Evolutionary conservation across 176 grass and related monocot genomes (phyloP).

Genomic region (Microstegium vimineum): DNA sequence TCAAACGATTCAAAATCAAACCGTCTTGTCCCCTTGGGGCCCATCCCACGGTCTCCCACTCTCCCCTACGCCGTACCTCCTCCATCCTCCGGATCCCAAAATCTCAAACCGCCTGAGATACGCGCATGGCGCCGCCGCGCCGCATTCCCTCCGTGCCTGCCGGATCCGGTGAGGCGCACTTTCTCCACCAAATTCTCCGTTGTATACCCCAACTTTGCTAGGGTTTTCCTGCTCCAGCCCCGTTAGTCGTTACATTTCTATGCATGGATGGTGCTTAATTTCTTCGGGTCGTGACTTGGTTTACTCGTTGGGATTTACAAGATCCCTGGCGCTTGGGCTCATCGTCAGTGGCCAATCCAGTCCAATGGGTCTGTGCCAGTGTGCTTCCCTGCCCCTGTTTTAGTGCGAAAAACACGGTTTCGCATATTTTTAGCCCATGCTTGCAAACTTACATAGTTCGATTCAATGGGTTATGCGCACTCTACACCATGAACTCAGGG

Average conservation of each 20-base stretch:
- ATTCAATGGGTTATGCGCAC: background rate
- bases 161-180: slow-evolving; percentile 15
- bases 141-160: background rate
- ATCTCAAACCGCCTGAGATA: background rate
- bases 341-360: background rate
- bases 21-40: no score
- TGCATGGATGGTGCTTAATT: background rate
- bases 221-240: background rate
- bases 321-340: background rate
- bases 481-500: background rate
- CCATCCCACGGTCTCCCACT: background rate
- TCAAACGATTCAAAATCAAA: background rate
- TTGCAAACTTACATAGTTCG: background rate
- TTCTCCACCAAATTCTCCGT: background rate
- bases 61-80: no score
- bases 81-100: background rate
- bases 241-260: background rate
- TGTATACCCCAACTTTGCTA: background rate
- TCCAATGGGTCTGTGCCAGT: background rate
- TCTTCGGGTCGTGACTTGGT: background rate
- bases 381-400: background rate
- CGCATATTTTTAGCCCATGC: background rate
- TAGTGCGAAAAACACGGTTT: background rate
- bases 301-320: background rate
- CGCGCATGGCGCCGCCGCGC: slow-evolving; percentile 11